These are phyloP conservation scores for Crucihimalaya himalaica DNA, from an alignment of 345 rosid species.

Conservation along the genomic window DNA sequence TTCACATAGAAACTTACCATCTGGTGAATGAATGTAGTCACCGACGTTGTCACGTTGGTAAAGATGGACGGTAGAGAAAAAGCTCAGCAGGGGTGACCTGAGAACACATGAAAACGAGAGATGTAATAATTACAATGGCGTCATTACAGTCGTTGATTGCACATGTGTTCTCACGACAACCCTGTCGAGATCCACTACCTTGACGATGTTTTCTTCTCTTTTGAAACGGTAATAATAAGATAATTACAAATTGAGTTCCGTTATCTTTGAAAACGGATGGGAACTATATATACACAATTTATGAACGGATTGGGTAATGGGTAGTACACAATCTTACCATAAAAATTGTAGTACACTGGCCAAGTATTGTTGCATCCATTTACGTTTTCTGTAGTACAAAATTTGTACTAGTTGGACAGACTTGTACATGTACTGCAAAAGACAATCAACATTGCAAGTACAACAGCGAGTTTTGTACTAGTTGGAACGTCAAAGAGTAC, in stretches of 20 bases:
- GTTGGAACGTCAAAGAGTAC: background rate
- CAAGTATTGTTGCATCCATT: constrained; percentile 11
- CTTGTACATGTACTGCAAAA: constrained; percentile 5
- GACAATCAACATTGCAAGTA: constrained; percentile 12
- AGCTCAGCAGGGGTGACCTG: constrained; percentile 49
- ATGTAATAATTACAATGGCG: constrained; percentile 17
- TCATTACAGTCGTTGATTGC: constrained; percentile 21
- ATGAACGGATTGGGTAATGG: background rate
- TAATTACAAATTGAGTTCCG: background rate
- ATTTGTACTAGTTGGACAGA: no score
- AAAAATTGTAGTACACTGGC: constrained; percentile 26
- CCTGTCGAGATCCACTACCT: constrained; percentile 43
- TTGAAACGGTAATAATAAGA: background rate
- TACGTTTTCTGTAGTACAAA: constrained; percentile 32
- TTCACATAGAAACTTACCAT: constrained; percentile 11
- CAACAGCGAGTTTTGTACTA: constrained; percentile 27
- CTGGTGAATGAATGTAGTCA: constrained; percentile 20
- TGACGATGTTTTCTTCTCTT: background rate
- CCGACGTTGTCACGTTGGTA: background rate
- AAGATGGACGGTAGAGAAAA: constrained; percentile 16
- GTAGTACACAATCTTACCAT: constrained; percentile 28
- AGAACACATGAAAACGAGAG: constrained; percentile 34
- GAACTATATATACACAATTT: constrained; percentile 15
- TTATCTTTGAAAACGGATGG: background rate
- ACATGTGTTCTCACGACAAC: constrained; percentile 39